Conservation (phyloP, 2,329 filamentous ascomycete genomes). For the Fusarium anthophilum region DNA sequence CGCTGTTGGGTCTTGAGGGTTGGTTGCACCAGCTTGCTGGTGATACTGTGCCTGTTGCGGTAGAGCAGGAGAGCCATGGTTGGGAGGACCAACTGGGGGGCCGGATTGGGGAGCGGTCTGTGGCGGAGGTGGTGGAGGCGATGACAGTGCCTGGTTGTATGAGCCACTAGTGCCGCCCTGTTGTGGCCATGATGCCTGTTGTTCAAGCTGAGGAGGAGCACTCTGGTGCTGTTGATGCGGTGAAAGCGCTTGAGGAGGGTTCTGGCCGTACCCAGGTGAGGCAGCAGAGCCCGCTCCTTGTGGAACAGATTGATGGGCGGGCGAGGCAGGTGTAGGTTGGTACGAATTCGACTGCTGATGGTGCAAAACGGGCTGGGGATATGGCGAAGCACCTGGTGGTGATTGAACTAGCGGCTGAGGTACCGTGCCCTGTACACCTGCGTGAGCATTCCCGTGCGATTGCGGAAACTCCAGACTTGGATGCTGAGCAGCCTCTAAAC, state of each 20-base stretch:
- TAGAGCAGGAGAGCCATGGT: background rate
- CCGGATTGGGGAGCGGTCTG: background rate
- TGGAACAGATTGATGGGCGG: background rate
- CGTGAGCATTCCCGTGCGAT: background rate
- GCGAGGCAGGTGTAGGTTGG: background rate
- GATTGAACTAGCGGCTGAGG: background rate
- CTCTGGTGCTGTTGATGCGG: constrained; percentile 1
- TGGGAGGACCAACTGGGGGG: background rate
- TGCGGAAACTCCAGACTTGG: background rate
- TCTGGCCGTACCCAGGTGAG: background rate
- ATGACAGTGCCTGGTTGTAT: background rate
- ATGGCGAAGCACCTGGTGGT: background rate
- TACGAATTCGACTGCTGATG: background rate
- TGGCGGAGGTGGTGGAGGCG: background rate
- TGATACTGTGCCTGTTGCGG: background rate
- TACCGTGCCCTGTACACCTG: background rate
- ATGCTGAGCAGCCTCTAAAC: background rate
- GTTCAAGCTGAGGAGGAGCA: background rate
- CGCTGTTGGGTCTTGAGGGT: background rate
- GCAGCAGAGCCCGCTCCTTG: background rate
- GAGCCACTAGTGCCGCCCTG: background rate
- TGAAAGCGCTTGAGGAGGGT: background rate
- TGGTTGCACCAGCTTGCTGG: background rate
- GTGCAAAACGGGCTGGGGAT: constrained; percentile 1
- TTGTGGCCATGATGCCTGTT: background rate